Evolutionary conservation across 345 rosid species (phyloP).

Genomic region (Balakata baccata): DNA sequence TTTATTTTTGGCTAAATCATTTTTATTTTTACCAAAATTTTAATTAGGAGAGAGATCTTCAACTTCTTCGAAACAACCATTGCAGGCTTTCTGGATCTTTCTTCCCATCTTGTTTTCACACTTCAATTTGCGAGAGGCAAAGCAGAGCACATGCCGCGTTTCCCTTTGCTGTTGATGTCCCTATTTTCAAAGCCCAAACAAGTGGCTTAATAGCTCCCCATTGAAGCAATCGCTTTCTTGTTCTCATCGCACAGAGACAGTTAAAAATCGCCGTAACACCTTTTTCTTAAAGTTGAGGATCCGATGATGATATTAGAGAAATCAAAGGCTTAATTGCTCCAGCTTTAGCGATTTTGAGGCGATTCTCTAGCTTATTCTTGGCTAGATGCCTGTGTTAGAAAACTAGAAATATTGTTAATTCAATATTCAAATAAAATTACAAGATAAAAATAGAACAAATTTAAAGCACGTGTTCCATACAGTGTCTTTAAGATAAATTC

Average conservation of each 20-base stretch:
- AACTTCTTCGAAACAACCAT: no score
- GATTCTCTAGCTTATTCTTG: slow-evolving; percentile 81
- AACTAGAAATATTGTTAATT: no score
- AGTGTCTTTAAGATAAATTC: no score
- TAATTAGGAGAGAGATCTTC: no score
- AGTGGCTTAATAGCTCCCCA: slow-evolving; percentile 90
- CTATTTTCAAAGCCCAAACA: slow-evolving; percentile 61
- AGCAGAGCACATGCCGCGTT: slow-evolving; percentile 94
- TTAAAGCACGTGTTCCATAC: no score
- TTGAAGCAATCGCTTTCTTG: slow-evolving; percentile 59
- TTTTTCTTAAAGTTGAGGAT: slow-evolving; percentile 76
- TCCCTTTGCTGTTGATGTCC: slow-evolving; percentile 74
- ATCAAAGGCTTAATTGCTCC: slow-evolving; percentile 84
- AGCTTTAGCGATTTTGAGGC: slow-evolving; percentile 69
- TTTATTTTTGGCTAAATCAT: no score
- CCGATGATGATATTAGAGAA: slow-evolving; percentile 59
- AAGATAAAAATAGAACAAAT: no score
- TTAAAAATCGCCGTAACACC: slow-evolving; percentile 92
- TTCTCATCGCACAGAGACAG: slow-evolving; percentile 92
- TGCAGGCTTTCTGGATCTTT: no score
- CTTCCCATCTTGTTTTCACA: no score
- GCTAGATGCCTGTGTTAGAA: no score
- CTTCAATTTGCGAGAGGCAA: slow-evolving; percentile 77
- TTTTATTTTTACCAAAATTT: no score
- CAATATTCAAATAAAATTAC: no score